Conservation (phyloP, 2,329 filamentous ascomycete species). For the Xylaria sp. region DNA sequence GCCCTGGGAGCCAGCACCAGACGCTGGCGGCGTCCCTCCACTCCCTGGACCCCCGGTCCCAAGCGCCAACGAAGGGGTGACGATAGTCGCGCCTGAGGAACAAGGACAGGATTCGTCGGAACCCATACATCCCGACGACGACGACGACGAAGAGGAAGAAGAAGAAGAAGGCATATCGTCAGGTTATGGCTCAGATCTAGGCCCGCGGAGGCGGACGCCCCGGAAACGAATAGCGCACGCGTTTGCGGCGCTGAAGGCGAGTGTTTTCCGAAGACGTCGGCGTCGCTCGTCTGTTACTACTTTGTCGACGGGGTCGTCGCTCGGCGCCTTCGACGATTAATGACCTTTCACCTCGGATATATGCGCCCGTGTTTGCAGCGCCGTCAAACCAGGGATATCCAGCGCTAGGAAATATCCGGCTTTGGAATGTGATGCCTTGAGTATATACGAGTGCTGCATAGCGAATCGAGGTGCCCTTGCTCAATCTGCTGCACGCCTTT, state of each 20-base stretch:
- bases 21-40: not conserved
- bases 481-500: no score
- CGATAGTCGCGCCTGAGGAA: not conserved
- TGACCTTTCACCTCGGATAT: not conserved
- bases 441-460: no score
- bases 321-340: not conserved
- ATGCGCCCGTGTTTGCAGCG: not conserved
- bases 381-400: no score
- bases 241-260: conserved; percentile 15
- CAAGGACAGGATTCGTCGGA: not conserved
- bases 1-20: not conserved
- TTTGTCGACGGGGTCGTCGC: not conserved
- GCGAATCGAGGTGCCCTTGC: no score
- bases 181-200: not conserved
- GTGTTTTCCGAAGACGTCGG: conserved; percentile 14
- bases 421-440: not conserved
- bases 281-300: not conserved
- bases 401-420: no score
- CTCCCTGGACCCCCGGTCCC: not conserved
- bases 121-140: not conserved
- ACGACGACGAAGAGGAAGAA: no score
- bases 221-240: conserved; percentile 5
- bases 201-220: conserved; percentile 1
- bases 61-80: not conserved
- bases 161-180: no score